A percentile compares a stretch with the other conserved stretches of the same genome.
Evolutionary conservation across 352 stramenopile species (phyloP).

Genomic region (Pseudoperonospora humuli): DNA sequence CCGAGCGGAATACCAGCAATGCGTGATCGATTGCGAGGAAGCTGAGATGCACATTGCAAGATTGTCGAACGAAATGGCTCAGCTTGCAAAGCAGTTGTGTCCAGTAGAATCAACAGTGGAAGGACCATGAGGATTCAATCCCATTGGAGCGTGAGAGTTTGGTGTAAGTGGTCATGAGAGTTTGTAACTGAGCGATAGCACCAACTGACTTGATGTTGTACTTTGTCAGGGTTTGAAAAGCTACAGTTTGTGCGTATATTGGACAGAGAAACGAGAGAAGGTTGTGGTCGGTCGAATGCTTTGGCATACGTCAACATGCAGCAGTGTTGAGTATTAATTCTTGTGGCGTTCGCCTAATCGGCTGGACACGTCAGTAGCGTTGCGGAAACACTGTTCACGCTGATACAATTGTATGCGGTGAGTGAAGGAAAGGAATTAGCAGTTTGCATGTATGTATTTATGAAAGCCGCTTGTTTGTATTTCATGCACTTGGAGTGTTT

Average conservation of each 20-base stretch:
- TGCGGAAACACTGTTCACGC: constrained; percentile 8
- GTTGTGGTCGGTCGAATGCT: too few relatives aligned
- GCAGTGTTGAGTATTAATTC: constrained; percentile 16
- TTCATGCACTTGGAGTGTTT: too few relatives aligned
- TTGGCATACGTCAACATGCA: constrained; percentile 1
- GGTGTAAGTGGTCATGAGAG: constrained; percentile 12
- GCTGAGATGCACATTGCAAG: constrained; percentile 19
- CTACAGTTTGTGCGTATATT: too few relatives aligned
- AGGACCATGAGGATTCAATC: constrained; percentile 5
- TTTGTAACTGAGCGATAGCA: constrained; percentile 1
- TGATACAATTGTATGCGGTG: constrained; percentile 10
- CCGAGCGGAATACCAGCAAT: constrained; percentile 23
- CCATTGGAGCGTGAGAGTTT: not conserved
- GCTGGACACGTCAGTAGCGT: constrained; percentile 14
- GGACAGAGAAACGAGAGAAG: too few relatives aligned
- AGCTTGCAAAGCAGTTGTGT: constrained; percentile 20
- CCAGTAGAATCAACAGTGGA: constrained; percentile 4
- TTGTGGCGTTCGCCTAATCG: constrained; percentile 12
- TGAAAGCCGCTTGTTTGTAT: too few relatives aligned
- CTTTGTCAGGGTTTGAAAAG: constrained; percentile 6
- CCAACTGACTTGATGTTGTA: constrained; percentile 12
- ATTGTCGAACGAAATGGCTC: constrained; percentile 23
- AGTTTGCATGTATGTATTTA: constrained; percentile 18
- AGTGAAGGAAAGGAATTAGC: not conserved
- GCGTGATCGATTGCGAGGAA: constrained; percentile 21